Percentiles rank a stretch among this genome's conserved stretches.
These are phyloP conservation scores for Kurtzmaniella fragi DNA, from an alignment of 805 yeast genomes.

Conservation along the genomic window DNA sequence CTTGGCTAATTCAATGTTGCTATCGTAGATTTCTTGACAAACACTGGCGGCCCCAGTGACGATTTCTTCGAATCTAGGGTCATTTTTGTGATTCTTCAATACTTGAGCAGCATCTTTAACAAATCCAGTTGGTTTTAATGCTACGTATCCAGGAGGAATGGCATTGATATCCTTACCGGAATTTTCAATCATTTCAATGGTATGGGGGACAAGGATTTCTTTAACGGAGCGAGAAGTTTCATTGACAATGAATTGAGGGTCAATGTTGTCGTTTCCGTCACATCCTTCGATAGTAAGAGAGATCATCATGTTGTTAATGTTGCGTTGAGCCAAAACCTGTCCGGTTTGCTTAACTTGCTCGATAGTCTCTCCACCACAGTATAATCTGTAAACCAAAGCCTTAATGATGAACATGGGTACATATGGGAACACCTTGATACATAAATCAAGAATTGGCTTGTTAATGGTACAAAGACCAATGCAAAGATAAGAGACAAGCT, in stretches of 20 bases:
- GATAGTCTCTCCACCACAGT: conserved; percentile 86
- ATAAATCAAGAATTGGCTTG: conserved; percentile 55
- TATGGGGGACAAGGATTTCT: conserved; percentile 65
- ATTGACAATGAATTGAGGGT: conserved; percentile 52
- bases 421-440: conserved; percentile 64
- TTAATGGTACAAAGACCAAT: conserved; percentile 68
- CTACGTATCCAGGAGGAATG: conserved; percentile 88
- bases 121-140: conserved; percentile 90
- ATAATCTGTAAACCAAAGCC: conserved; percentile 70
- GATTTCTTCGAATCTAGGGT: conserved; percentile 51
- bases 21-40: conserved; percentile 49
- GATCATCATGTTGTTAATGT: conserved; percentile 93
- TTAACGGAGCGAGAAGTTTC: conserved; percentile 66
- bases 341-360: conserved; percentile 71
- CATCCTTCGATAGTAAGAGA: conserved; percentile 91
- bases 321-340: conserved; percentile 57
- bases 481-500: conserved; percentile 58
- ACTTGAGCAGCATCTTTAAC: conserved; percentile 72
- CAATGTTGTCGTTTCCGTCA: conserved; percentile 64
- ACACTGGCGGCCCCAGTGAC: conserved; percentile 63
- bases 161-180: conserved; percentile 48
- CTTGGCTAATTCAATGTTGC: conserved; percentile 45
- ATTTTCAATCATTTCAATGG: conserved; percentile 50
- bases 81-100: conserved; percentile 57
- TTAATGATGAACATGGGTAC: conserved; percentile 70